Conservation (phyloP, 805 yeast species). For the Barnettozyma pratensis region DNA sequence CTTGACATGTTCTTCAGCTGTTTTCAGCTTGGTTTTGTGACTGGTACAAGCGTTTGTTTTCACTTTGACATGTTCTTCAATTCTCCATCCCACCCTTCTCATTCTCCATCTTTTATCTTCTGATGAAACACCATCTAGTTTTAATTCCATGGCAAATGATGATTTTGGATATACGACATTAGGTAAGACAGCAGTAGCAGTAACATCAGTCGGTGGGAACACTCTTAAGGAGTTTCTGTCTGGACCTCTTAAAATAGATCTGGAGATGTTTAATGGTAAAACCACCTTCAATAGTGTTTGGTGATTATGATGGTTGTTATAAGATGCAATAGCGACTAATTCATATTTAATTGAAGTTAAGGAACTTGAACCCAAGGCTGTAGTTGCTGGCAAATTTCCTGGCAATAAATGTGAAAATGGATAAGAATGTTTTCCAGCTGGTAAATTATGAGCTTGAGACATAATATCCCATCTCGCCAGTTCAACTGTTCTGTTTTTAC, state of each 20-base stretch:
- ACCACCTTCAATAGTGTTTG: slow-evolving; percentile 36
- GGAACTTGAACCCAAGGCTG: slow-evolving; percentile 48
- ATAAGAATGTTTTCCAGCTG: slow-evolving; percentile 72
- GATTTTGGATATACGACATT: slow-evolving; percentile 87
- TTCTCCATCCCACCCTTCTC: slow-evolving; percentile 83
- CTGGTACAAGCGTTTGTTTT: slow-evolving; percentile 50
- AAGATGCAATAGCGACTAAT: slow-evolving; percentile 55
- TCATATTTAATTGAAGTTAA: slow-evolving; percentile 62
- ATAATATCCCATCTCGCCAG: slow-evolving; percentile 89
- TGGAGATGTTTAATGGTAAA: slow-evolving; percentile 65
- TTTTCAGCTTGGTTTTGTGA: slow-evolving; percentile 48
- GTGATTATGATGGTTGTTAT: slow-evolving; percentile 31
- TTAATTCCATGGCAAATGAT: slow-evolving; percentile 75
- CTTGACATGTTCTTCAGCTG: slow-evolving; percentile 37
- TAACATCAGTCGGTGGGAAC: slow-evolving; percentile 92
- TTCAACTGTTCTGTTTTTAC: slow-evolving; percentile 49
- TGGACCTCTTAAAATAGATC: slow-evolving; percentile 76
- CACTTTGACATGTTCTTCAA: slow-evolving; percentile 76
- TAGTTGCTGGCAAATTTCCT: slow-evolving; percentile 80
- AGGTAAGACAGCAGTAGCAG: slow-evolving; percentile 84
- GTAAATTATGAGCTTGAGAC: slow-evolving; percentile 48
- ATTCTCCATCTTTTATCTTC: slow-evolving; percentile 78
- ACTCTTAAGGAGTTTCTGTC: slow-evolving; percentile 85
- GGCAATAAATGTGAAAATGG: slow-evolving; percentile 90
- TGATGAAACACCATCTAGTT: slow-evolving; percentile 64